phyloP scores from a whole-genome alignment of 2,329 filamentous ascomycete species.

The Claviceps maximensis region DNA sequence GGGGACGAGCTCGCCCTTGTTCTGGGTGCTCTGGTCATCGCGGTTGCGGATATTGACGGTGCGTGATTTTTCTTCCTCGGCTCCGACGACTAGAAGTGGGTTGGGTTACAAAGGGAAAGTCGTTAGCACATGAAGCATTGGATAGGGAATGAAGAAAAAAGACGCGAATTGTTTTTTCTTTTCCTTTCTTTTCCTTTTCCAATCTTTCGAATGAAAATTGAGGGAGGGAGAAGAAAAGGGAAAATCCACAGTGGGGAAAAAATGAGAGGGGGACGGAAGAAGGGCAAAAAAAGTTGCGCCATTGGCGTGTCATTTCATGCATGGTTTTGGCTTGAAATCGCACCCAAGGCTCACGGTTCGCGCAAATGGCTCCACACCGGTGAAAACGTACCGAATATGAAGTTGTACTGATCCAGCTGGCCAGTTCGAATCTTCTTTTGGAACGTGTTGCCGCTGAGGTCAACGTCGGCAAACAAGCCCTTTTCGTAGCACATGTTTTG shows the following conservation, averaged over 20 bases:
- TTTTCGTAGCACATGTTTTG: conserved; percentile 53
- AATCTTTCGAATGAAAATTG: not conserved
- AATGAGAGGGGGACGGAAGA: not conserved
- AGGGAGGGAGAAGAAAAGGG: not conserved
- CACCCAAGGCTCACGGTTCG: not conserved
- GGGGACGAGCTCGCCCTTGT: conserved; percentile 44
- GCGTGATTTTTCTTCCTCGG: conserved; percentile 45
- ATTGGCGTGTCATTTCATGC: not conserved
- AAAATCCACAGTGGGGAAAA: not conserved
- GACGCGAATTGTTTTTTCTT: not conserved
- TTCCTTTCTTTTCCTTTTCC: too few species aligned
- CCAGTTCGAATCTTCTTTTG: conserved; percentile 82
- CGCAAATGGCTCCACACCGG: not conserved
- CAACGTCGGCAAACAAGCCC: conserved; percentile 52
- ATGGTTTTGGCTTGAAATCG: not conserved
- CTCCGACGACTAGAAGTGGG: conserved; percentile 38
- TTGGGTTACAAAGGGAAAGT: not conserved
- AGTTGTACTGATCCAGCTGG: conserved; percentile 73
- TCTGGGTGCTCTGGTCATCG: conserved; percentile 48
- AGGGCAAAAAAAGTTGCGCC: not conserved
- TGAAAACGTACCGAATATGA: conserved; percentile 51
- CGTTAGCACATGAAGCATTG: conserved; percentile 1
- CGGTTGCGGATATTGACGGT: conserved; percentile 52
- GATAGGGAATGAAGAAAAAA: not conserved
- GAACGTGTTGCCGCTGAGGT: conserved; percentile 57